These are phyloP conservation scores for Aspergillus fischeri DNA, from an alignment of 2,329 filamentous ascomycete species.

Conservation along the genomic window DNA sequence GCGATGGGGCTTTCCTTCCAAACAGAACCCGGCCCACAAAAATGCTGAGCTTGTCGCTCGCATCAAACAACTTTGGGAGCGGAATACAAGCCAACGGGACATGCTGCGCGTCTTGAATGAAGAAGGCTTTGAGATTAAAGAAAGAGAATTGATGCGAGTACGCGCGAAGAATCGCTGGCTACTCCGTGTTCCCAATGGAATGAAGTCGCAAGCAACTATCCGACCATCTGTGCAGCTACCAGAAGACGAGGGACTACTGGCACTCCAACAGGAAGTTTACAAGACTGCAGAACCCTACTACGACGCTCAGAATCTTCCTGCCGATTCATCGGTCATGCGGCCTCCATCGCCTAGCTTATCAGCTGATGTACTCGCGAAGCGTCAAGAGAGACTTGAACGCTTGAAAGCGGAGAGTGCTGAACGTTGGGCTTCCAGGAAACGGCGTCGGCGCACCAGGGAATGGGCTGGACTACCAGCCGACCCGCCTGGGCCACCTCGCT, in stretches of 20 bases:
- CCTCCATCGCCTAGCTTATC: slow-evolving; percentile 34
- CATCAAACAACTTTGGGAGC: slow-evolving; percentile 73
- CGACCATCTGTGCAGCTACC: slow-evolving; percentile 22
- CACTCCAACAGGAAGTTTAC: slow-evolving; percentile 38
- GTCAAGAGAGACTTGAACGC: slow-evolving; percentile 51
- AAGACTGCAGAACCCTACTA: slow-evolving; percentile 28
- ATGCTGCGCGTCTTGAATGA: slow-evolving; percentile 67
- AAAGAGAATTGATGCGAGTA: slow-evolving; percentile 66
- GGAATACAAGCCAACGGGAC: slow-evolving; percentile 66
- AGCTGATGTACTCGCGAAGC: slow-evolving; percentile 49
- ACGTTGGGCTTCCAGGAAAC: slow-evolving; percentile 60
- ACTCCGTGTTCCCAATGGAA: slow-evolving; percentile 58
- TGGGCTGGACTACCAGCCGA: slow-evolving; percentile 66
- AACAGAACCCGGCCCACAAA: slow-evolving; percentile 68
- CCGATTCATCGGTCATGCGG: slow-evolving; percentile 16
- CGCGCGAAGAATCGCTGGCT: slow-evolving; percentile 66
- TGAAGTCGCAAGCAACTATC: slow-evolving; percentile 41
- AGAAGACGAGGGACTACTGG: slow-evolving; percentile 36
- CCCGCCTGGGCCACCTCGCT: slow-evolving; percentile 65
- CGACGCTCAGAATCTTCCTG: slow-evolving; percentile 22
- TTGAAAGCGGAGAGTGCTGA: slow-evolving; percentile 59
- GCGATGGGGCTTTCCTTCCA: slow-evolving; percentile 73
- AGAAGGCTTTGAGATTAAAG: slow-evolving; percentile 70
- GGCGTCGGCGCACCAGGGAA: slow-evolving; percentile 63
- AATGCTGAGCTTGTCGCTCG: slow-evolving; percentile 64